phyloP scores from a whole-genome alignment of 2,329 filamentous ascomycete genomes.

The Colletotrichum sojae region DNA sequence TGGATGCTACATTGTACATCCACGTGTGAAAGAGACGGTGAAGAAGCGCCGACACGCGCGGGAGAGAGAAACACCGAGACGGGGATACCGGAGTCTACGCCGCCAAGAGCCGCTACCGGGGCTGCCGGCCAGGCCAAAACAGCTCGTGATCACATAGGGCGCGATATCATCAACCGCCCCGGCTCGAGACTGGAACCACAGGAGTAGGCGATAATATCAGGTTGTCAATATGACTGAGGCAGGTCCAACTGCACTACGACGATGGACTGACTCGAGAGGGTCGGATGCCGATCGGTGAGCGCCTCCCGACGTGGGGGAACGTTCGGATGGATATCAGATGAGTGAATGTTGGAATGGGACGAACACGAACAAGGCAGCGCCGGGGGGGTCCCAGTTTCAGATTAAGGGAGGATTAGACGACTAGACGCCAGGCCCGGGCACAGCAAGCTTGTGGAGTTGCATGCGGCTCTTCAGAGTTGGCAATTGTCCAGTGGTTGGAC shows the following conservation, averaged over 20 bases:
- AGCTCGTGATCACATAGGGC: conserved; percentile 15
- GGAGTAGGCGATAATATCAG: background rate
- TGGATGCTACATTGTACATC: background rate
- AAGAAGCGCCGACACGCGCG: conserved; percentile 26
- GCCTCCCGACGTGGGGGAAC: conserved; percentile 27
- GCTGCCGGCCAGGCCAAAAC: conserved; percentile 2
- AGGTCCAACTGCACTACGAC: conserved; percentile 22
- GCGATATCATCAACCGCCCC: background rate
- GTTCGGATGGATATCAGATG: conserved; percentile 21
- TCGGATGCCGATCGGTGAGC: conserved; percentile 4
- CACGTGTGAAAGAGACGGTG: background rate
- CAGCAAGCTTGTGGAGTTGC: conserved; percentile 20
- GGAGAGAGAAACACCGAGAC: conserved; percentile 1
- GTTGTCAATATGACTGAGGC: conserved; percentile 6
- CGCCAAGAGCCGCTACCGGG: conserved; percentile 22
- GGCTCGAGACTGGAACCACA: background rate
- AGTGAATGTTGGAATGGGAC: conserved; percentile 5
- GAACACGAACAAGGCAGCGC: conserved; percentile 23
- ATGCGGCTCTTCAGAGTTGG: conserved; percentile 23
- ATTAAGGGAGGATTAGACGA: conserved; percentile 18
- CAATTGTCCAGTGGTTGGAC: background rate
- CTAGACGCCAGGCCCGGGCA: conserved; percentile 18
- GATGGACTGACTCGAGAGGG: conserved; percentile 26
- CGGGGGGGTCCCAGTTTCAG: conserved; percentile 29
- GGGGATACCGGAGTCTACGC: background rate